Percentiles rank a stretch among this genome's conserved stretches.
These are phyloP conservation scores for Kalaharituber pfeilii DNA, from an alignment of 2,329 filamentous ascomycete genomes.

Conservation along the genomic window DNA sequence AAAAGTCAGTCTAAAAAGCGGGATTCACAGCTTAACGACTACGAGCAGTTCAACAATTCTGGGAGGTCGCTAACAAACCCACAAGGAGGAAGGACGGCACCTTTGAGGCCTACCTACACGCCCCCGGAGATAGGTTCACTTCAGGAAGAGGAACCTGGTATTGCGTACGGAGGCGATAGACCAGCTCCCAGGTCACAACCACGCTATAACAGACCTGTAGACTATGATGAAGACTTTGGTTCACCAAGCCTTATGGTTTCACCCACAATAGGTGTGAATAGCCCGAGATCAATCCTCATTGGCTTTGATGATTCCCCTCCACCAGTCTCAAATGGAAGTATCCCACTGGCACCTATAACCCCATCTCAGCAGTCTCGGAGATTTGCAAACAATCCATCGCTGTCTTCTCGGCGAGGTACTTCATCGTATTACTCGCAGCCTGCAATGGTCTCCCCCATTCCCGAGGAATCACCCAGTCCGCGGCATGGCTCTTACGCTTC, in stretches of 20 bases:
- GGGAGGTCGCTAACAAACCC: not conserved
- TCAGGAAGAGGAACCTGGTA: not conserved
- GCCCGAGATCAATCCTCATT: not conserved
- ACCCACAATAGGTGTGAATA: not conserved
- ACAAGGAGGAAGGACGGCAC: not conserved
- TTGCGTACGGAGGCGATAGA: not conserved
- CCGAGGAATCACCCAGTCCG: conserved; percentile 44
- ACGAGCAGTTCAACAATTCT: not conserved
- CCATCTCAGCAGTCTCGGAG: not conserved
- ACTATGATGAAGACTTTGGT: not conserved
- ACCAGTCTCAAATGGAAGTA: not conserved
- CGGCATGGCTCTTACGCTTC: conserved; percentile 51
- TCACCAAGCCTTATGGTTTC: not conserved
- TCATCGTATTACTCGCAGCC: conserved; percentile 38
- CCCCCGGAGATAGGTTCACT: not conserved
- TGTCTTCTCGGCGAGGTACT: conserved; percentile 25
- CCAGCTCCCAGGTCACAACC: not conserved
- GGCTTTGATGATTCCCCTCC: not conserved
- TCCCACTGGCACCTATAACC: not conserved
- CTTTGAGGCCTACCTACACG: not conserved
- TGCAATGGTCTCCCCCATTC: conserved; percentile 55
- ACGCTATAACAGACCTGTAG: not conserved
- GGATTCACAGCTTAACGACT: not conserved
- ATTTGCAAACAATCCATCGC: conserved; percentile 2
- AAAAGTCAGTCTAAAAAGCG: not conserved